A percentile compares a stretch with the other conserved stretches of the same genome.
These are phyloP conservation scores for Starmera amethionina DNA, from an alignment of 805 yeast species.

Conservation along the genomic window DNA sequence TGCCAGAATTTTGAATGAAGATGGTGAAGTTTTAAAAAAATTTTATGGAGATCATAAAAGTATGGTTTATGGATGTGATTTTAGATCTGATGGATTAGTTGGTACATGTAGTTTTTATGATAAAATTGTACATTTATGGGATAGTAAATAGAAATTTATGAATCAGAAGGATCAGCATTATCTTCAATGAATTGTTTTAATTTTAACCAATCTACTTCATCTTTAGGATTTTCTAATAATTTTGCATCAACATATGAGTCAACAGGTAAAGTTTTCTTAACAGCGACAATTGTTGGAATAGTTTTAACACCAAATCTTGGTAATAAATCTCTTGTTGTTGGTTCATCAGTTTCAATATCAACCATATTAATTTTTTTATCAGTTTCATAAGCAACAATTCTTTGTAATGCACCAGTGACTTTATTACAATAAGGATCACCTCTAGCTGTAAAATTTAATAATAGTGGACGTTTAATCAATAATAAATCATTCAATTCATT, in stretches of 20 bases:
- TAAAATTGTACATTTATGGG: constrained; percentile 71
- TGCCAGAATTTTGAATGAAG: constrained; percentile 52
- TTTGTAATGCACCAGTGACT: constrained; percentile 52
- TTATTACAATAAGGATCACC: constrained; percentile 56
- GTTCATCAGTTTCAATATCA: constrained; percentile 62
- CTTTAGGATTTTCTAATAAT: constrained; percentile 16
- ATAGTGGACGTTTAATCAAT: constrained; percentile 44
- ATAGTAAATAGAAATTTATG: not conserved
- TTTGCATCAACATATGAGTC: constrained; percentile 24
- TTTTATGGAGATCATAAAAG: constrained; percentile 72
- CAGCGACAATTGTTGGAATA: constrained; percentile 59
- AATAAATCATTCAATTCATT: constrained; percentile 49
- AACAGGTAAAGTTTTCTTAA: constrained; percentile 53
- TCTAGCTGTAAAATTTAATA: constrained; percentile 60
- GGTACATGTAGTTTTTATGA: constrained; percentile 93
- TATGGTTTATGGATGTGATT: constrained; percentile 94
- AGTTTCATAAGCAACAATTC: constrained; percentile 38
- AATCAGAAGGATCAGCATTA: constrained; percentile 24
- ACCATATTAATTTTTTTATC: constrained; percentile 49
- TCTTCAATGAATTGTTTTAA: constrained; percentile 34
- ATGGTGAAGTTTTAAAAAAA: constrained; percentile 25
- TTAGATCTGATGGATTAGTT: constrained; percentile 32
- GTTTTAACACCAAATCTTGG: constrained; percentile 43
- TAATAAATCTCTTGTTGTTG: constrained; percentile 49
- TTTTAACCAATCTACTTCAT: constrained; percentile 33